Conservation (phyloP, 495 filamentous ascomycete species). For the Chaetomium cochliodes region DNA sequence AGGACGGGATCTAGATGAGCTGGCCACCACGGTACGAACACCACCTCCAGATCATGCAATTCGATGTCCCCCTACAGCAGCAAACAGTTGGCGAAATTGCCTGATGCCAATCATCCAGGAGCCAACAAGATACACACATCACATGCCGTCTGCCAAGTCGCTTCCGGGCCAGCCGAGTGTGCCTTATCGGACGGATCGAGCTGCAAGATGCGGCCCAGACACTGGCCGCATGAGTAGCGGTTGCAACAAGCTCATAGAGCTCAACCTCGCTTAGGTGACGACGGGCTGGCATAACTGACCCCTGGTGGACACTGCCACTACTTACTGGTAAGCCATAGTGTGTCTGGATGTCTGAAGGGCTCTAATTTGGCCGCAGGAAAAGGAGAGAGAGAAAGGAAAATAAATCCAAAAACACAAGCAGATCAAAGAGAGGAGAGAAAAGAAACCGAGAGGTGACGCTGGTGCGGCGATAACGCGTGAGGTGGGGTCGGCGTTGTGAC, state of each 20-base stretch:
- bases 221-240: neutral
- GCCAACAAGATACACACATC: neutral
- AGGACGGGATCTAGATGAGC: neutral
- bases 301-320: neutral
- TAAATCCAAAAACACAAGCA: too few species aligned
- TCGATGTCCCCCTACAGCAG: neutral
- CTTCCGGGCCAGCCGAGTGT: neutral
- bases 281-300: neutral
- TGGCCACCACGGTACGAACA: neutral
- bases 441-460: neutral
- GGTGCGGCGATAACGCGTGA: too few species aligned
- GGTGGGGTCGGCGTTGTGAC: too few species aligned
- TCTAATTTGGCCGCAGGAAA: too few species aligned
- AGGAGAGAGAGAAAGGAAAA: too few species aligned
- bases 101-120: neutral
- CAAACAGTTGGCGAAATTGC: neutral
- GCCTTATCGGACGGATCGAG: slow-evolving; percentile 12
- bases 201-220: slow-evolving; percentile 4
- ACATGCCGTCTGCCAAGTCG: slow-evolving; percentile 6
- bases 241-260: neutral
- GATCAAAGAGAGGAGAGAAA: too few species aligned
- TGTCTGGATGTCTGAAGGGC: too few species aligned
- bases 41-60: too few species aligned
- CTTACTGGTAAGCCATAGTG: neutral
- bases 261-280: neutral